Evolutionary conservation across 108 stramenopile genomes (phyloP).

Genomic region (Stephanodiscus triporus): DNA sequence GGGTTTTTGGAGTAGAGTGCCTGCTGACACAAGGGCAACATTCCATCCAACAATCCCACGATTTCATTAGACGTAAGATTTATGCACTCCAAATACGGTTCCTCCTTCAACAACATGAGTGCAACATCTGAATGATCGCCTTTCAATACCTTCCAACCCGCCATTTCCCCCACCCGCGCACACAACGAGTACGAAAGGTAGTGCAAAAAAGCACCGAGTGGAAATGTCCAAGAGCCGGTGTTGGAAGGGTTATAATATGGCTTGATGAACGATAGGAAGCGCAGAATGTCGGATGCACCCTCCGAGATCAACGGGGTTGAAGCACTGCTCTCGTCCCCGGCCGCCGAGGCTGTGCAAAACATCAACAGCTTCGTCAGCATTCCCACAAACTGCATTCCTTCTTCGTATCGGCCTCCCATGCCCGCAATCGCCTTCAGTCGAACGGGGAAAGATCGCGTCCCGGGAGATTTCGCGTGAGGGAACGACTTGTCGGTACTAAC

Average conservation of each 20-base stretch:
- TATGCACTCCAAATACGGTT: slow-evolving; percentile 56
- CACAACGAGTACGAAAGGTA: slow-evolving; percentile 84
- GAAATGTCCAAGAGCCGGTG: slow-evolving; percentile 87
- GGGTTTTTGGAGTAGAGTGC: slow-evolving; percentile 87
- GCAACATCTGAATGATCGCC: slow-evolving; percentile 44
- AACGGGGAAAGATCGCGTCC: slow-evolving; percentile 67
- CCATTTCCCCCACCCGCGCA: slow-evolving; percentile 67
- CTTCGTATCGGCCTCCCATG: slow-evolving; percentile 69
- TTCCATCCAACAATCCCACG: slow-evolving; percentile 69
- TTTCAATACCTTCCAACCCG: slow-evolving; percentile 61
- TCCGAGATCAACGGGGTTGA: slow-evolving; percentile 49
- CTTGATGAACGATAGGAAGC: slow-evolving; percentile 77
- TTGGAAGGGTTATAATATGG: slow-evolving; percentile 94
- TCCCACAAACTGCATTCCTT: slow-evolving; percentile 86
- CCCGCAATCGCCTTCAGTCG: slow-evolving; percentile 79
- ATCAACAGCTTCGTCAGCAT: slow-evolving; percentile 82
- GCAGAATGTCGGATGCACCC: slow-evolving; percentile 76
- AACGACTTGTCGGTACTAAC: slow-evolving; percentile 73
- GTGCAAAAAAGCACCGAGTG: slow-evolving; percentile 84
- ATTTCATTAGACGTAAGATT: slow-evolving; percentile 71
- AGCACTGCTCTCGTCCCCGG: background rate
- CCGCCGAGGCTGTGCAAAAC: slow-evolving; percentile 41
- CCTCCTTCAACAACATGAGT: slow-evolving; percentile 52
- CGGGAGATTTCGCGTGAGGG: slow-evolving; percentile 59
- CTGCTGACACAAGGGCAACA: slow-evolving; percentile 84